Percentiles rank a stretch among this genome's conserved stretches.
Conservation (phyloP, 2,329 filamentous ascomycete genomes). For the Colletotrichum sp. region DNA sequence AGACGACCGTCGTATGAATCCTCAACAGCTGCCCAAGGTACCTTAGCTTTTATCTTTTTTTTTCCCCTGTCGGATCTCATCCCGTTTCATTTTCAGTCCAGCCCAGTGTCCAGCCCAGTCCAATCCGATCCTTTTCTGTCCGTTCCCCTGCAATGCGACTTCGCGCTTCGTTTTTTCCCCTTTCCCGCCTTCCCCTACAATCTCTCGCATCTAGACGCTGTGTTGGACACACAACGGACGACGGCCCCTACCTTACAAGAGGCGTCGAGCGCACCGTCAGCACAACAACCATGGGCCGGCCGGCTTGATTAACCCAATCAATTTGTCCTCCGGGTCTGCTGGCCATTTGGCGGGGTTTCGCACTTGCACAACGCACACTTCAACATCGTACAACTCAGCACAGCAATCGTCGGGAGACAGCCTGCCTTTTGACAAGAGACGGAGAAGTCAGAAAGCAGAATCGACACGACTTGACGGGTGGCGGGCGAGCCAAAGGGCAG, state of each 20-base stretch:
- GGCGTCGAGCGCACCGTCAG: background rate
- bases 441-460: background rate
- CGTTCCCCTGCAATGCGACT: slow-evolving; percentile 17
- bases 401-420: background rate
- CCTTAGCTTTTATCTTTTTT: background rate
- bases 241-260: background rate
- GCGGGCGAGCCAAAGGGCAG: background rate
- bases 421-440: background rate
- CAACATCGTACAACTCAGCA: background rate
- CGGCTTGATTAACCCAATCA: background rate
- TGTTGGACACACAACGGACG: background rate
- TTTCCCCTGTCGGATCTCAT: background rate
- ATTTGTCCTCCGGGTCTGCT: background rate
- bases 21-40: slow-evolving; percentile 49
- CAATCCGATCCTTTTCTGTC: background rate
- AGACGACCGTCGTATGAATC: slow-evolving; percentile 50
- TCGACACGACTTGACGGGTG: background rate
- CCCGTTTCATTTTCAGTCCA: background rate
- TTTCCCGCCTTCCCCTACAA: slow-evolving; percentile 20
- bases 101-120: background rate
- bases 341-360: background rate
- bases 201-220: slow-evolving; percentile 5
- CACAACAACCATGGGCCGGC: background rate
- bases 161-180: slow-evolving; percentile 16
- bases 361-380: background rate